Percentiles rank a stretch among this genome's conserved stretches.
Evolutionary conservation across 306 rosid genomes (phyloP).

Genomic region (Heteromeles arbutifolia): DNA sequence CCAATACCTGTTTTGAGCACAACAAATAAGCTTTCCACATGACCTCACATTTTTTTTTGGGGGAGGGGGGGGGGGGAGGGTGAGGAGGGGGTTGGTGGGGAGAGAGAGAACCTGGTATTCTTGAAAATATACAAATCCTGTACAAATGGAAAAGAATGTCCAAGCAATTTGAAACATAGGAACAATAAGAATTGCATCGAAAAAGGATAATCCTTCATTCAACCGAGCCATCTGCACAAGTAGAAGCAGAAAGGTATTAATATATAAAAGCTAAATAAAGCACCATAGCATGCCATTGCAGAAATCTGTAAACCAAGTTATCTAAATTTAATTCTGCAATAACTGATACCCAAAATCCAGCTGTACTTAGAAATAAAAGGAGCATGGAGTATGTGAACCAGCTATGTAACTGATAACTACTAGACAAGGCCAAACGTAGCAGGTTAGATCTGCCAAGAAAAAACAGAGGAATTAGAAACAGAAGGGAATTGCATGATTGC

Average conservation of each 20-base stretch:
- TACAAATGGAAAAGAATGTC: slow-evolving; percentile 96
- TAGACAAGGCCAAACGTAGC: slow-evolving; percentile 80
- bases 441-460: slow-evolving; percentile 68
- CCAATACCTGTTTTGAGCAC: slow-evolving; percentile 70
- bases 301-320: slow-evolving; percentile 1
- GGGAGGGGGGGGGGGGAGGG: background rate
- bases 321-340: slow-evolving; percentile 7
- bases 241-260: slow-evolving; percentile 6
- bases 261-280: background rate
- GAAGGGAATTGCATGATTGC: background rate
- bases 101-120: slow-evolving; percentile 69
- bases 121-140: slow-evolving; percentile 92
- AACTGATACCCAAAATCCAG: slow-evolving; percentile 94
- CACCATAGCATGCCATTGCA: background rate
- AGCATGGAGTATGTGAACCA: slow-evolving; percentile 95
- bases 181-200: slow-evolving; percentile 96
- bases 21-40: slow-evolving; percentile 17
- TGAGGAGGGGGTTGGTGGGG: slow-evolving; percentile 18
- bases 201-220: slow-evolving; percentile 91
- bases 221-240: slow-evolving; percentile 94
- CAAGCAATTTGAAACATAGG: slow-evolving; percentile 99
- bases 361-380: slow-evolving; percentile 89
- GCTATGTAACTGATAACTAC: slow-evolving; percentile 81
- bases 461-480: slow-evolving; percentile 18
- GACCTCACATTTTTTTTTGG: background rate